Evolutionary conservation across 306 rosid genomes (phyloP).

Genomic region (Lupinus albus): DNA sequence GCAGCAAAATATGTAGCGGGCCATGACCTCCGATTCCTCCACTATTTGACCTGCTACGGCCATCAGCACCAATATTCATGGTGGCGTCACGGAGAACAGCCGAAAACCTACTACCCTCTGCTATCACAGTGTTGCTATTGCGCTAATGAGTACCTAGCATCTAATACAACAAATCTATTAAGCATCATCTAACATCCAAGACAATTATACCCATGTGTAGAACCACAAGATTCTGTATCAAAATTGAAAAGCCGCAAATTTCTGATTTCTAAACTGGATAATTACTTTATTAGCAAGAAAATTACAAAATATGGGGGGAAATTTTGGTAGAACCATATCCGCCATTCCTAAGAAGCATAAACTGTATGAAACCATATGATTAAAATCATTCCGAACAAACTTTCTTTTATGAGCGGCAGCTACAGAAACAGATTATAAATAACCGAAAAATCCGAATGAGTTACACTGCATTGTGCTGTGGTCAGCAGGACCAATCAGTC

Average conservation of each 20-base stretch:
- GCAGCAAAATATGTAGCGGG: no score
- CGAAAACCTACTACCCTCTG: no score
- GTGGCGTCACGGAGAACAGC: no score
- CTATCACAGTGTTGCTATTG: no score
- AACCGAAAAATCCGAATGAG: neutral
- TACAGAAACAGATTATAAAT: neutral
- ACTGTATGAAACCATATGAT: neutral
- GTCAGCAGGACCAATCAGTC: neutral
- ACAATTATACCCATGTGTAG: no score
- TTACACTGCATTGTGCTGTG: neutral
- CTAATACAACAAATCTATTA: neutral
- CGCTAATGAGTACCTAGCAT: no score
- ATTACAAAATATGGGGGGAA: neutral
- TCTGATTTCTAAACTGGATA: neutral
- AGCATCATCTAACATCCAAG: no score
- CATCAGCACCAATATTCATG: no score
- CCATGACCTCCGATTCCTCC: no score
- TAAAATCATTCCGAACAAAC: slow-evolving; percentile 13
- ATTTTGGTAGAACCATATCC: neutral
- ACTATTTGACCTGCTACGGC: no score
- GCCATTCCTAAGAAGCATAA: slow-evolving; percentile 11
- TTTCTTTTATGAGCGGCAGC: neutral
- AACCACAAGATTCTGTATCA: no score
- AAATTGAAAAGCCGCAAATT: no score
- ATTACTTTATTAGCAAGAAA: slow-evolving; percentile 20